These are phyloP conservation scores for Gamarada debralockiae DNA, from an alignment of 495 filamentous ascomycete species.

Conservation along the genomic window DNA sequence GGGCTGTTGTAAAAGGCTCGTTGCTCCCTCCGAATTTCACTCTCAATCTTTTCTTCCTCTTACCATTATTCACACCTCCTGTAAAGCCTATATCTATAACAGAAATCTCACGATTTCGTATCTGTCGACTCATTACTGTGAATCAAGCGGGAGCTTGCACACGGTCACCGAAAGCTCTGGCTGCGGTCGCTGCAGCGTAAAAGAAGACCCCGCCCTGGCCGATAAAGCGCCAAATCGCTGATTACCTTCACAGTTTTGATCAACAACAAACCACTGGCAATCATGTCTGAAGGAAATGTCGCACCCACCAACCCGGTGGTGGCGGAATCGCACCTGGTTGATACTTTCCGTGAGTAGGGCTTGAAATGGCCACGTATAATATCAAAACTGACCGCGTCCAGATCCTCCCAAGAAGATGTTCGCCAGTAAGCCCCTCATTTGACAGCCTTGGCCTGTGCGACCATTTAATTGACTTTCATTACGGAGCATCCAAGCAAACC, in stretches of 20 bases:
- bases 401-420: constrained; percentile 57
- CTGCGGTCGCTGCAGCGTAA: too few species aligned
- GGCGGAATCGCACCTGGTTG: constrained; percentile 77
- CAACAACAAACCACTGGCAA: too few species aligned
- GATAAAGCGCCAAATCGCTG: too few species aligned
- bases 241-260: too few species aligned
- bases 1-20: too few species aligned
- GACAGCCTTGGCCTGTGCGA: neutral
- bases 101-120: too few species aligned
- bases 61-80: too few species aligned
- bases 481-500: constrained; percentile 57
- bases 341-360: constrained; percentile 64
- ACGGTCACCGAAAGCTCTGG: too few species aligned
- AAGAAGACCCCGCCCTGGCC: too few species aligned
- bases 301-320: constrained; percentile 64
- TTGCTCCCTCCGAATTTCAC: neutral
- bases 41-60: neutral
- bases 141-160: too few species aligned
- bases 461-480: constrained; percentile 12
- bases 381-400: constrained; percentile 22
- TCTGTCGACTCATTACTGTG: too few species aligned
- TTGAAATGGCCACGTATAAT: neutral
- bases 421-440: constrained; percentile 46
- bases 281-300: constrained; percentile 63
- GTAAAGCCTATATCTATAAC: too few species aligned